Evolutionary conservation across 192 early-diverging fungal species (phyloP).

Genomic region (Coemansia sp.): DNA sequence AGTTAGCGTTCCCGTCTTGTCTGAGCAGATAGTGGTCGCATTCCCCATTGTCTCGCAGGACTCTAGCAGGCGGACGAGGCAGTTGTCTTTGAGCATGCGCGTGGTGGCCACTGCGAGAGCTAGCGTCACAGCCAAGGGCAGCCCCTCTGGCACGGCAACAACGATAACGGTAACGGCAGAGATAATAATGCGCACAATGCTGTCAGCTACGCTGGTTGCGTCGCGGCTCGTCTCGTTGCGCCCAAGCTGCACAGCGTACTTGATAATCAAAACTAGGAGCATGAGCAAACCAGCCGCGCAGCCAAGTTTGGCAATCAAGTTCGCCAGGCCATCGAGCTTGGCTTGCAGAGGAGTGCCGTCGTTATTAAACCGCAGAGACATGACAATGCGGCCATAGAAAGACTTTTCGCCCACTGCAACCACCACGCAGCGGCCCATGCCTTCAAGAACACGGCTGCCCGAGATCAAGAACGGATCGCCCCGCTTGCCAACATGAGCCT

Average conservation of each 20-base stretch:
- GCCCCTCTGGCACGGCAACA: constrained; percentile 96
- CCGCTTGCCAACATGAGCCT: constrained; percentile 30
- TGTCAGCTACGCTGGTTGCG: constrained; percentile 55
- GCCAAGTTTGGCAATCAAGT: constrained; percentile 91
- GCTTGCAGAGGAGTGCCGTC: constrained; percentile 89
- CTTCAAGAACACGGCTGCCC: constrained; percentile 88
- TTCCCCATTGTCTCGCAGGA: constrained; percentile 99
- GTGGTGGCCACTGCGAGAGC: constrained; percentile 92
- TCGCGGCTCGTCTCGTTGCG: constrained; percentile 44
- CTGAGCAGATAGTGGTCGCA: constrained; percentile 96
- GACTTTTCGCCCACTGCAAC: constrained; percentile 83
- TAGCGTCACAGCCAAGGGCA: constrained; percentile 95
- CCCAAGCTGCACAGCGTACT: constrained; percentile 68
- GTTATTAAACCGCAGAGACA: constrained; percentile 77
- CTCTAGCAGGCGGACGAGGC: constrained; percentile 90
- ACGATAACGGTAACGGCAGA: constrained; percentile 91
- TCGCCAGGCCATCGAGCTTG: constrained; percentile 85
- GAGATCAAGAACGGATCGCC: constrained; percentile 84
- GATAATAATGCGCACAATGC: constrained; percentile 77
- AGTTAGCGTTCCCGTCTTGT: constrained; percentile 98
- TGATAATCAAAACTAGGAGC: constrained; percentile 81
- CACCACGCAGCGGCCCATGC: constrained; percentile 79
- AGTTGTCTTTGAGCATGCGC: constrained; percentile 95
- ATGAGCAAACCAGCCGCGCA: constrained; percentile 79
- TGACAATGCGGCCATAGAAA: constrained; percentile 83